Percentiles rank a stretch among this genome's conserved stretches.
These are phyloP conservation scores for Pseudogymnoascus sp. DNA, from an alignment of 2,329 filamentous ascomycete genomes.

Conservation along the genomic window DNA sequence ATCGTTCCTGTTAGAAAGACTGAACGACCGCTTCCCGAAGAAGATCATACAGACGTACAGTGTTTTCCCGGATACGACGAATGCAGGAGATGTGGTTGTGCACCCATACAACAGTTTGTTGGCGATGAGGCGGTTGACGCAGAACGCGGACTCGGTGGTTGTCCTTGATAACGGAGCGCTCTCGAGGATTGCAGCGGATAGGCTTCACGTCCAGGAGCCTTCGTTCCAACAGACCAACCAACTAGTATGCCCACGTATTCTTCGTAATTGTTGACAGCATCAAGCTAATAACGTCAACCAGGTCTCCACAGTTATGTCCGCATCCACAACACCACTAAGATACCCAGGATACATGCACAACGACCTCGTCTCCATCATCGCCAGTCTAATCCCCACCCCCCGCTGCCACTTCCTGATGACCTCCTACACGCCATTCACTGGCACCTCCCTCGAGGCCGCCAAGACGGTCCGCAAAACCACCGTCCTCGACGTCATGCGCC, in stretches of 20 bases:
- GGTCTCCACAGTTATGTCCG: constrained; percentile 96
- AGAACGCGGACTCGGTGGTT: constrained; percentile 96
- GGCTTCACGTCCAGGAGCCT: constrained; percentile 88
- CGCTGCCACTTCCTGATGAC: constrained; percentile 98
- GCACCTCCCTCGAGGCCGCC: constrained; percentile 90
- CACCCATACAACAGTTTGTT: constrained; percentile 97
- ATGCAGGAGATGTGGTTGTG: constrained; percentile 82
- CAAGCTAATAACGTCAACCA: constrained; percentile 26
- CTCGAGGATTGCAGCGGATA: constrained; percentile 86
- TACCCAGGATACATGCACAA: constrained; percentile 99
- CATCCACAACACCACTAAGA: constrained; percentile 88
- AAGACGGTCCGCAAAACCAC: constrained; percentile 98
- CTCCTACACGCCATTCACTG: constrained; percentile 94
- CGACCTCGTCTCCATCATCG: constrained; percentile 92
- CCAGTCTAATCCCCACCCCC: constrained; percentile 90
- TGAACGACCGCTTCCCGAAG: constrained; percentile 97
- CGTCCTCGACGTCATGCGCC: constrained; percentile 93
- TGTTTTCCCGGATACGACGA: constrained; percentile 90
- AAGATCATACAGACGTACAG: constrained; percentile 99
- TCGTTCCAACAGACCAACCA: constrained; percentile 98
- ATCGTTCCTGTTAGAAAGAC: constrained; percentile 84
- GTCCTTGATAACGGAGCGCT: constrained; percentile 94
- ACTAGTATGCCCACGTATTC: constrained; percentile 45
- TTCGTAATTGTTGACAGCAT: not conserved
- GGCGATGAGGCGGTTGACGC: constrained; percentile 79